Base-by-base conservation (phyloP, 2,329 filamentous ascomycete species). In the Metarhizium rileyi region DNA sequence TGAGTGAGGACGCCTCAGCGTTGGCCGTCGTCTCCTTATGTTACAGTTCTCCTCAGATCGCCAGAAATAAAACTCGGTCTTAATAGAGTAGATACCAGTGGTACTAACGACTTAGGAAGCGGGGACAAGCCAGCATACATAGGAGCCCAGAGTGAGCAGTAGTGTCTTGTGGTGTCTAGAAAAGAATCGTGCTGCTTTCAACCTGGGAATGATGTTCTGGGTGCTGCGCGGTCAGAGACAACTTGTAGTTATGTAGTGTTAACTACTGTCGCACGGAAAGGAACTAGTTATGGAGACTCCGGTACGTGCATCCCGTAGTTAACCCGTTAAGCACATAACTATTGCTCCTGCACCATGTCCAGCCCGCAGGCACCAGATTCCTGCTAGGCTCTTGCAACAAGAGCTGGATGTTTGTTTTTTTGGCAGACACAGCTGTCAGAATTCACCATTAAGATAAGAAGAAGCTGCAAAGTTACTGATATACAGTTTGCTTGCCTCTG, bases 341-440 rank as follows among this genome's bases (percentile, higher is more conserved):
- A n/a, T 20, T 38, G n/a, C 44, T 46, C 26, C 45, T 46, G 25
- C 41, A 38, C 27, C n/a, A 36, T 50, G 40, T 41, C 40, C 18
- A 50, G 35, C 6, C 38, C 3, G 7, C 5, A 4, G 5, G 16
- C 12, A 16, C 38, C n/a, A 23, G 20, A 3, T 25, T 12, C 22
- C 6, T 25, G 5, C 9, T 7, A 5, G 20, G 10, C 38, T 42
- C 8, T n/a, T n/a, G n/a, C n/a, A n/a, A n/a, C n/a, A n/a, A n/a
- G n/a, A n/a, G n/a, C n/a, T n/a, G n/a, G n/a, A n/a, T n/a, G n/a
- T n/a, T n/a, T n/a, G n/a, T n/a, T n/a, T n/a, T n/a, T n/a, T n/a
- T n/a, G n/a, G n/a, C n/a, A 25, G 22, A 1, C 38, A 16, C 10
- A 3, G 22, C 3, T 20, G 22, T 22, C 10, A 12, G 18, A 20